Conservation (phyloP, 768 basidiomycete species). For the Xerocomellus intermedius region DNA sequence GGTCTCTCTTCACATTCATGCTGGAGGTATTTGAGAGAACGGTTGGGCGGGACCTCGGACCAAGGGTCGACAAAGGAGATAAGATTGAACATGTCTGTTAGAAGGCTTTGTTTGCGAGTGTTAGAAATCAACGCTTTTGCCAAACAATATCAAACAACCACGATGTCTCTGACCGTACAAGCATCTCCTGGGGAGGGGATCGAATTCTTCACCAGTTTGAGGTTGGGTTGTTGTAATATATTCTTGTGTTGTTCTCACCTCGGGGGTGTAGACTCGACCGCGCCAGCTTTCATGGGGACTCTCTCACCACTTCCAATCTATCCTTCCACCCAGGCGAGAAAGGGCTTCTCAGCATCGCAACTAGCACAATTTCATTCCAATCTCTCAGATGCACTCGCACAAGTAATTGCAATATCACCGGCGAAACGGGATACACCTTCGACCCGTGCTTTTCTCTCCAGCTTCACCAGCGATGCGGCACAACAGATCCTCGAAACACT, state of each 20-base stretch:
- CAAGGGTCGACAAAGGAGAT: conserved; percentile 43
- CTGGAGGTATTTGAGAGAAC: conserved; percentile 93
- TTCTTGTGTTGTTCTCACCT: not conserved
- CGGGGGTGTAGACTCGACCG: not conserved
- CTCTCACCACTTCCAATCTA: conserved; percentile 48
- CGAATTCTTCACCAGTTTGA: not conserved
- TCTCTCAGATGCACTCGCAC: conserved; percentile 47
- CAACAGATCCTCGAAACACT: conserved; percentile 50
- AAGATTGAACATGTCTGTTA: conserved; percentile 76
- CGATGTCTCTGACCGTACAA: not conserved
- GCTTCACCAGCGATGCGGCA: conserved; percentile 59
- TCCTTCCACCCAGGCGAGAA: conserved; percentile 50
- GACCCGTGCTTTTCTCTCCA: conserved; percentile 49
- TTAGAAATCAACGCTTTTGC: conserved; percentile 6
- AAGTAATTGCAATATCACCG: conserved; percentile 48
- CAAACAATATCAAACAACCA: conserved; percentile 8
- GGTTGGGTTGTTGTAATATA: not conserved
- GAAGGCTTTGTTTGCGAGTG: conserved; percentile 3
- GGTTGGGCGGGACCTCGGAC: conserved; percentile 81
- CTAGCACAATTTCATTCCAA: conserved; percentile 45
- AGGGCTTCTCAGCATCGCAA: conserved; percentile 52
- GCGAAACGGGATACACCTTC: conserved; percentile 46
- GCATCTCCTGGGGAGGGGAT: not conserved
- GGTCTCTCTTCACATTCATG: conserved; percentile 79
- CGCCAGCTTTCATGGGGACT: conserved; percentile 25